These are phyloP conservation scores for Filosporella fistucella DNA, from an alignment of 495 filamentous ascomycete species.

Conservation along the genomic window DNA sequence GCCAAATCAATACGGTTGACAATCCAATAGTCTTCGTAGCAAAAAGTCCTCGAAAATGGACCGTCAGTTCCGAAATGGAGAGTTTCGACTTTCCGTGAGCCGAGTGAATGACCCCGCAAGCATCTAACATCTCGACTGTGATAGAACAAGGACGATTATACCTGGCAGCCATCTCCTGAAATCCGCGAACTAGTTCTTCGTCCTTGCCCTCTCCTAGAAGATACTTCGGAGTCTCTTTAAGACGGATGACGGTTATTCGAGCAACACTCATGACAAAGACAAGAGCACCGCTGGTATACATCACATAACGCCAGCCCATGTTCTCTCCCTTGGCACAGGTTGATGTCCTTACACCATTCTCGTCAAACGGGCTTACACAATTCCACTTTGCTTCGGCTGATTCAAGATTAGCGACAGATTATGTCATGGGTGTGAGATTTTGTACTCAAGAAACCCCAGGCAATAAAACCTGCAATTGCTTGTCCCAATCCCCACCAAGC, in stretches of 20 bases:
- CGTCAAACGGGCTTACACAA: slow-evolving; percentile 43
- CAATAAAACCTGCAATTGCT: slow-evolving; percentile 65
- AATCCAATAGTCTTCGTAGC: slow-evolving; percentile 53
- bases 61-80: slow-evolving; percentile 42
- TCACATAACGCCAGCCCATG: slow-evolving; percentile 80
- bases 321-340: slow-evolving; percentile 59
- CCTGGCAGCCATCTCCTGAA: slow-evolving; percentile 56
- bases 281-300: slow-evolving; percentile 59
- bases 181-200: slow-evolving; percentile 51
- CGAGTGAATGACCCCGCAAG: slow-evolving; percentile 38
- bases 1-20: slow-evolving; percentile 61
- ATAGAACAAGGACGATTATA: slow-evolving; percentile 60
- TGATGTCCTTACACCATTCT: slow-evolving; percentile 23
- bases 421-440: too few species aligned
- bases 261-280: slow-evolving; percentile 62
- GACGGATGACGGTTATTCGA: slow-evolving; percentile 61
- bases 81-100: slow-evolving; percentile 37
- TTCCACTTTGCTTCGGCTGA: slow-evolving; percentile 40
- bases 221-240: slow-evolving; percentile 71
- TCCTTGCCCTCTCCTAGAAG: slow-evolving; percentile 62
- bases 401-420: too few species aligned
- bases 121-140: slow-evolving; percentile 54
- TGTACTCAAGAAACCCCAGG: slow-evolving; percentile 71
- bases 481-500: slow-evolving; percentile 77
- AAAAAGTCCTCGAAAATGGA: slow-evolving; percentile 62